Evolutionary conservation across 1,284 basidiomycete species (phyloP), one percentile per base, ranked within the genome.

Genomic region (Malassezia sp.): DNA sequence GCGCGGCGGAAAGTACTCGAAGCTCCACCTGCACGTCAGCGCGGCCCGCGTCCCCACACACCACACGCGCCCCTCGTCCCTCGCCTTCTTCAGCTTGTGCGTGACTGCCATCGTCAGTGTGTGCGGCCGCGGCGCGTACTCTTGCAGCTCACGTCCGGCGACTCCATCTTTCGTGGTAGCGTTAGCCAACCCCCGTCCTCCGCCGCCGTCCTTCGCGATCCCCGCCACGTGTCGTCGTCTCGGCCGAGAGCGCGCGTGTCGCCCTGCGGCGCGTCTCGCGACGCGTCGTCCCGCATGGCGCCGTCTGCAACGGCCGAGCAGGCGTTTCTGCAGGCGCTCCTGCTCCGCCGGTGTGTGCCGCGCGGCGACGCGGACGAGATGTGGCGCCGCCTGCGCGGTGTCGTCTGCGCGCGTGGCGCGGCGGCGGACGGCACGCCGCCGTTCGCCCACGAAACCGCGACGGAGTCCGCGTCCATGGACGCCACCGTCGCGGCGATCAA

Each of bases 1-100:
- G 56, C 89, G 77, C 23, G 89, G 89, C 47, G 89, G 89, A 63
- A 95, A 95, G 74, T 89, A 95, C 71, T 95, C 89, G 70, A 95
- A 95, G 40, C 84, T 61, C 67, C 67, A 69, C 59, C 30, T 32
- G 7, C 30, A n/a, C 15, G 30, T 15, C 15, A 32, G 30, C 10
- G 30, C 30, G 30, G 6, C 6, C 12, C 8, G n/a, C n/a, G n/a
- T n/a, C n/a, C n/a, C 10, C 10, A 32, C 30, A 5, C n/a, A 32
- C 57, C 65, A 67, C 38, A 59, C 62, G 35, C 65, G 52, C 22
- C 61, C 63, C 41, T 70, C 67, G 34, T 50, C 52, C 53, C 68
- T 59, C 31, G 67, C 67, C 52, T 59, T 56, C 42, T 66, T 65
- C 42, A 70, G 58, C 61, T 70, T 70, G 47, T 53, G 51, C 27